phyloP scores from a whole-genome alignment of 2,329 filamentous ascomycete genomes.

The Lachnellula subtilissima region DNA sequence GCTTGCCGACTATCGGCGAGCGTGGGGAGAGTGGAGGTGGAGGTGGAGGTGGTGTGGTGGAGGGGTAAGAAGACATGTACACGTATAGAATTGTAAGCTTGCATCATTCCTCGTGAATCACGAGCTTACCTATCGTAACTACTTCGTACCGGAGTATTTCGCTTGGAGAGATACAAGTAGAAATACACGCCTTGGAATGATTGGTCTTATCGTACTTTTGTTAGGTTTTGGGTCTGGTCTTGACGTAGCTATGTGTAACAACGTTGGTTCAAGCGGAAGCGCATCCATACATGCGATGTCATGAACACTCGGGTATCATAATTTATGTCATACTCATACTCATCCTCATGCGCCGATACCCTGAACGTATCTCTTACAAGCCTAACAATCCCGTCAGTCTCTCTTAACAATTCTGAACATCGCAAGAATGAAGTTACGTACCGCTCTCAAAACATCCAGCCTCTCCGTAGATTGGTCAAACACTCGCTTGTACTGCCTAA shows the following conservation, averaged over 20 bases:
- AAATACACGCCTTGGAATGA: no score
- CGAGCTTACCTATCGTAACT: no score
- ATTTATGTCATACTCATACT: neutral
- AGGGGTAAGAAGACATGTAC: neutral
- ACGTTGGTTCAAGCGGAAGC: neutral
- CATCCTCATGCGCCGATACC: constrained; percentile 17
- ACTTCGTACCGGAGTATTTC: neutral
- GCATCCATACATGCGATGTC: neutral
- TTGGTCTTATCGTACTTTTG: neutral
- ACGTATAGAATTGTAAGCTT: neutral
- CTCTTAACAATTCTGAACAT: neutral
- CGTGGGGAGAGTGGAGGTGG: neutral
- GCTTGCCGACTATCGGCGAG: constrained; percentile 14
- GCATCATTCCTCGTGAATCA: neutral
- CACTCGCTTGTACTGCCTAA: constrained; percentile 81
- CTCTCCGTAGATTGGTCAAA: constrained; percentile 78
- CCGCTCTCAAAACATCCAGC: constrained; percentile 60
- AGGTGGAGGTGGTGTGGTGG: neutral
- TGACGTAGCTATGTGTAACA: no score
- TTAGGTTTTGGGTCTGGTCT: no score
- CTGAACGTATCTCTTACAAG: constrained; percentile 29
- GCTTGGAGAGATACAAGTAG: neutral
- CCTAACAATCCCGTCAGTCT: constrained; percentile 12
- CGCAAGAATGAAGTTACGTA: constrained; percentile 37
- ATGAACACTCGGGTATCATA: constrained; percentile 5